Percentiles rank a stretch among this genome's conserved stretches.
Conservation (phyloP, 2,329 filamentous ascomycete species). For the Aspergillus cejpii region DNA sequence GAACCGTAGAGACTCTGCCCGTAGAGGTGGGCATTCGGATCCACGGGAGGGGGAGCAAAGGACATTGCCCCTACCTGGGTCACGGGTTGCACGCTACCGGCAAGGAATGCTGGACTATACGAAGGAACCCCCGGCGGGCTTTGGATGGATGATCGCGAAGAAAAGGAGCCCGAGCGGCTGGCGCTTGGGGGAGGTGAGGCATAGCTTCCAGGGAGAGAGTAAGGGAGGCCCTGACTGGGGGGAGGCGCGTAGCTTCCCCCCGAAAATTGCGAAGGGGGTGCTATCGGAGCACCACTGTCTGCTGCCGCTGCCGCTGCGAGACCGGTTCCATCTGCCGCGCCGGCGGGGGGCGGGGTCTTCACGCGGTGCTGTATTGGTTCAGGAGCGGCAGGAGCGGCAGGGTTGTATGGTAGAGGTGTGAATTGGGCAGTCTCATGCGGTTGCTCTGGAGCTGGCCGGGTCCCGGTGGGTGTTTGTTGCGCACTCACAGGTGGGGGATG, state of each 20-base stretch:
- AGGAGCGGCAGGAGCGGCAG: constrained; percentile 58
- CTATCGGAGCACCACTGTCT: constrained; percentile 33
- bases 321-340: constrained; percentile 46
- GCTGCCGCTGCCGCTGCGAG: constrained; percentile 38
- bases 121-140: constrained; percentile 24
- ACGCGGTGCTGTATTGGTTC: constrained; percentile 60
- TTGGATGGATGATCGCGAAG: constrained; percentile 21
- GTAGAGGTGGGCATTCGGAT: constrained; percentile 34
- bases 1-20: constrained; percentile 23
- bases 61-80: constrained; percentile 22
- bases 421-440: constrained; percentile 33
- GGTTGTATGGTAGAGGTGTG: constrained; percentile 57
- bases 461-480: constrained; percentile 11
- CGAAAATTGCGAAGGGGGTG: constrained; percentile 23
- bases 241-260: constrained; percentile 21
- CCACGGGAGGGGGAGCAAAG: constrained; percentile 30
- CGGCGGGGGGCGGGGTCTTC: constrained; percentile 58
- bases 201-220: constrained; percentile 25
- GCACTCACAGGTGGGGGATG: constrained; percentile 23
- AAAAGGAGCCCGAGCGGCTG: constrained; percentile 24
- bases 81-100: constrained; percentile 10
- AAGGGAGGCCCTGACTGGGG: constrained; percentile 18
- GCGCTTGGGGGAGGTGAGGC: constrained; percentile 35
- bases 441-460: constrained; percentile 15
- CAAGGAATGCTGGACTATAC: constrained; percentile 23